A percentile compares a stretch with the other conserved stretches of the same genome.
phyloP scores from a whole-genome alignment of 2,329 filamentous ascomycete species.

The Ilyonectria mors-panacis region DNA sequence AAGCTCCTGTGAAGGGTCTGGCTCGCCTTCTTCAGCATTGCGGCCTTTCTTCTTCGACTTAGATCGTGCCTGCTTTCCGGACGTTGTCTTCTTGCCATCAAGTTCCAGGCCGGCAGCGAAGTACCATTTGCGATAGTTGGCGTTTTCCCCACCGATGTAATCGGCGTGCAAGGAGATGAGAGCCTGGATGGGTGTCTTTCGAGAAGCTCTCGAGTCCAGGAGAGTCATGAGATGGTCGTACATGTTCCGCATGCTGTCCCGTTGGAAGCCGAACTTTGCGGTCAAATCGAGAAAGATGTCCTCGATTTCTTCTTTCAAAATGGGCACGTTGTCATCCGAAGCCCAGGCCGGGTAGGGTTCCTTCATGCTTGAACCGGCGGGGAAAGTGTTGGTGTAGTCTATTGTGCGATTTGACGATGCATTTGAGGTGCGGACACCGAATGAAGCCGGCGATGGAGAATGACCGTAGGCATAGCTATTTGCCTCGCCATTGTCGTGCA shows the following conservation, averaged over 20 bases:
- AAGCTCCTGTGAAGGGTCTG: slow-evolving; percentile 85
- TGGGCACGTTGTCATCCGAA: slow-evolving; percentile 94
- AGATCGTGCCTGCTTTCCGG: slow-evolving; percentile 62
- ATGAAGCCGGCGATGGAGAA: not conserved
- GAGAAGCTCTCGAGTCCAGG: slow-evolving; percentile 93
- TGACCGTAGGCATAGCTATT: not conserved
- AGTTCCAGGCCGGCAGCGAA: slow-evolving; percentile 97
- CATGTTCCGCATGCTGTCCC: slow-evolving; percentile 99
- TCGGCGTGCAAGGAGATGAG: slow-evolving; percentile 95
- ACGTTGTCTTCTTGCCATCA: slow-evolving; percentile 83
- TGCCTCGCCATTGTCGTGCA: not conserved
- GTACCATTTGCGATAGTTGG: slow-evolving; percentile 99
- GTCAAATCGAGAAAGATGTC: slow-evolving; percentile 97
- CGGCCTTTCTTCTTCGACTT: slow-evolving; percentile 83
- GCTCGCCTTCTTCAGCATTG: slow-evolving; percentile 80
- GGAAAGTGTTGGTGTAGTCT: slow-evolving; percentile 92
- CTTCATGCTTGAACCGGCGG: slow-evolving; percentile 90
- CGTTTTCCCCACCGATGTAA: slow-evolving; percentile 98
- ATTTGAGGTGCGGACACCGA: not conserved
- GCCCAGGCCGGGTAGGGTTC: slow-evolving; percentile 99
- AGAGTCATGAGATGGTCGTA: slow-evolving; percentile 99
- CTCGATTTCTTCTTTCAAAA: slow-evolving; percentile 98
- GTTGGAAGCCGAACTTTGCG: slow-evolving; percentile 97
- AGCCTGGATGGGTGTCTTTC: slow-evolving; percentile 98
- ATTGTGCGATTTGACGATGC: slow-evolving; percentile 62